A percentile compares a stretch with the other conserved stretches of the same genome.
Conservation (phyloP, 345 rosid genomes). For the Dipteronia sinensis region DNA sequence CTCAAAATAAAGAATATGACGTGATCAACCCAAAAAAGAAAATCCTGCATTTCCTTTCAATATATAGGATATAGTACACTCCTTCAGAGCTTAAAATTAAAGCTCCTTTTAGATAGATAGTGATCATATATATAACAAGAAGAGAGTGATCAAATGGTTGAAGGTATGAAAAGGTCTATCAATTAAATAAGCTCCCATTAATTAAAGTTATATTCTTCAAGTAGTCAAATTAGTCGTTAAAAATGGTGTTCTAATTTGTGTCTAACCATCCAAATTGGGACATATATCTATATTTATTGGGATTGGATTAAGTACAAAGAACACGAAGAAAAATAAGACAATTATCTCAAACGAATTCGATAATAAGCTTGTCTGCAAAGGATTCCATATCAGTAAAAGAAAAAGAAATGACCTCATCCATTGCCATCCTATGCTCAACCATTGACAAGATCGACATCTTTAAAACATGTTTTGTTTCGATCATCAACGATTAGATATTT, state of each 20-base stretch:
- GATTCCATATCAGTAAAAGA: constrained; percentile 6
- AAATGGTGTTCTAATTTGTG: too few species aligned
- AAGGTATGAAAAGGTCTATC: constrained; percentile 32
- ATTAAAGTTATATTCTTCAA: constrained; percentile 34
- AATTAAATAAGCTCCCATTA: constrained; percentile 27
- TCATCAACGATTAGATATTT: too few species aligned
- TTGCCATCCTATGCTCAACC: neutral
- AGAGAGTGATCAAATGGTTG: constrained; percentile 14
- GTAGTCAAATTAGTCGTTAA: too few species aligned
- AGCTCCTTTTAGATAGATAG: neutral
- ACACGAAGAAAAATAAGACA: neutral
- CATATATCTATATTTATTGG: too few species aligned
- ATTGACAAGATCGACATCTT: constrained; percentile 25
- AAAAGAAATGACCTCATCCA: constrained; percentile 32
- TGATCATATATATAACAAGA: neutral
- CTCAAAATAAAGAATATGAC: constrained; percentile 15
- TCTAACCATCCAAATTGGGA: too few species aligned
- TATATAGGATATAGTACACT: neutral
- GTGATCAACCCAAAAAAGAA: neutral
- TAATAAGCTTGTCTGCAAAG: neutral
- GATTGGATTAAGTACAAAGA: constrained; percentile 19
- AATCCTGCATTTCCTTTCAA: constrained; percentile 5
- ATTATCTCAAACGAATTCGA: neutral
- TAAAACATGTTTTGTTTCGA: constrained; percentile 9
- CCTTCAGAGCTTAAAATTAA: neutral